phyloP scores from a whole-genome alignment of 768 basidiomycete species.

The Suillus americanus region DNA sequence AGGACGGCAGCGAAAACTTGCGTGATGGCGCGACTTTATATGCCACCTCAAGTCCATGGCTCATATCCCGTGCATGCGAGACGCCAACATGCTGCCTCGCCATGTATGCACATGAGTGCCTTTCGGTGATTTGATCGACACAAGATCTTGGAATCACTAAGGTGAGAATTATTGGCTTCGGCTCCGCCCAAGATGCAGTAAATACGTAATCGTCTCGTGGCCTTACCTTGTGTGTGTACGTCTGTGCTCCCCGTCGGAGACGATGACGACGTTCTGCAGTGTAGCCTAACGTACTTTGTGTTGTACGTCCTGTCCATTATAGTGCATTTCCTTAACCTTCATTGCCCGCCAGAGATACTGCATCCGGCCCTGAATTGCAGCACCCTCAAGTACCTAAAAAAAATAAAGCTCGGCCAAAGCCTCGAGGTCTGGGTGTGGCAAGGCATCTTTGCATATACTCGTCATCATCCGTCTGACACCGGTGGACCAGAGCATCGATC shows the following conservation, averaged over 20 bases:
- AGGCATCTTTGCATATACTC: slow-evolving; percentile 27
- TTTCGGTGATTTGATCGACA: slow-evolving; percentile 11
- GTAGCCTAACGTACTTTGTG: slow-evolving; percentile 10
- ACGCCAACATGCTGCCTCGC: neutral
- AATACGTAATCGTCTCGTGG: slow-evolving; percentile 17
- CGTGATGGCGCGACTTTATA: neutral
- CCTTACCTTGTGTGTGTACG: neutral
- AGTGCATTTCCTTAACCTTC: slow-evolving; percentile 14
- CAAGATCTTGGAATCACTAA: slow-evolving; percentile 10
- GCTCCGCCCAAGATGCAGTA: slow-evolving; percentile 21
- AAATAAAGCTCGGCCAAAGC: slow-evolving; percentile 20
- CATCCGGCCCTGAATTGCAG: slow-evolving; percentile 34
- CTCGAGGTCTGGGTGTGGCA: slow-evolving; percentile 36
- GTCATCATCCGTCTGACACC: slow-evolving; percentile 31
- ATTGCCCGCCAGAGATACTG: slow-evolving; percentile 16
- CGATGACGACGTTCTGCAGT: slow-evolving; percentile 1
- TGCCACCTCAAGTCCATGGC: neutral
- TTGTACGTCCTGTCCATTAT: slow-evolving; percentile 7
- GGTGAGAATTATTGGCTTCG: slow-evolving; percentile 16
- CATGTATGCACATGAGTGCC: slow-evolving; percentile 3
- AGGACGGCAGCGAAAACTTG: slow-evolving; percentile 21
- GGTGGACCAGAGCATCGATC: slow-evolving; percentile 23
- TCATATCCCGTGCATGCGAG: neutral
- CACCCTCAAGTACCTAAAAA: slow-evolving; percentile 30
- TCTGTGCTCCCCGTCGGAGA: neutral